Conservation (phyloP, 164 flowering plant species). For the Litsea cubeba region DNA sequence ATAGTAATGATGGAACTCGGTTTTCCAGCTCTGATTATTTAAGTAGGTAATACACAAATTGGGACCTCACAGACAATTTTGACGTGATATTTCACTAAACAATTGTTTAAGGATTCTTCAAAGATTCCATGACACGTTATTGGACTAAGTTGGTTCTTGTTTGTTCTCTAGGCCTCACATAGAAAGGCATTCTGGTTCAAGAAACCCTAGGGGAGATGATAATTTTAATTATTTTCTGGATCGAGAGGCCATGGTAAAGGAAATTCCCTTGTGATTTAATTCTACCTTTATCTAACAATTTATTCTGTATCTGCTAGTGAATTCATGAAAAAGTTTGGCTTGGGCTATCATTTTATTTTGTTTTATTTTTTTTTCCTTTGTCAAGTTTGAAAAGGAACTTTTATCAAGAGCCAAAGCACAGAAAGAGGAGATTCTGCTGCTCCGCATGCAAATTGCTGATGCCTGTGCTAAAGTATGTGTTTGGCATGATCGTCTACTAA, state of each 20-base stretch:
- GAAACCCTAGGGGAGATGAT: constrained; percentile 30
- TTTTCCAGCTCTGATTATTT: constrained; percentile 24
- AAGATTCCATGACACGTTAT: neutral
- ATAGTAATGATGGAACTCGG: constrained; percentile 19
- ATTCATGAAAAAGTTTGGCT: neutral
- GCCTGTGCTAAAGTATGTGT: constrained; percentile 56
- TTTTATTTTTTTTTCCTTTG: neutral
- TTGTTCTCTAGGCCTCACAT: constrained; percentile 26
- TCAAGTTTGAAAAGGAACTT: constrained; percentile 42
- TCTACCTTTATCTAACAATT: neutral
- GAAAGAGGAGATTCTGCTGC: constrained; percentile 59
- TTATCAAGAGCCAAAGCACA: constrained; percentile 43
- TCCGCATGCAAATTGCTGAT: constrained; percentile 55
- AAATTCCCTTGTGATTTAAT: neutral
- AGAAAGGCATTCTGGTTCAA: constrained; percentile 26
- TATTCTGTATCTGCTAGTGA: neutral
- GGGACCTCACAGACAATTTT: neutral
- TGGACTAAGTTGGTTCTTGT: constrained; percentile 2
- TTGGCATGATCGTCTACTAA: constrained; percentile 1
- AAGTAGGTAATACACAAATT: constrained; percentile 31
- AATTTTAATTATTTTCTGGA: constrained; percentile 30
- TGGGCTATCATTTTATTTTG: neutral
- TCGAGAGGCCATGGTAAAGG: constrained; percentile 47
- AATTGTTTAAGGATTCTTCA: neutral
- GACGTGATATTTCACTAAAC: neutral